Percentiles rank a stretch among this genome's conserved stretches.
These are phyloP conservation scores for Xylariaceae sp. DNA, from an alignment of 2,329 filamentous ascomycete species.

Conservation along the genomic window DNA sequence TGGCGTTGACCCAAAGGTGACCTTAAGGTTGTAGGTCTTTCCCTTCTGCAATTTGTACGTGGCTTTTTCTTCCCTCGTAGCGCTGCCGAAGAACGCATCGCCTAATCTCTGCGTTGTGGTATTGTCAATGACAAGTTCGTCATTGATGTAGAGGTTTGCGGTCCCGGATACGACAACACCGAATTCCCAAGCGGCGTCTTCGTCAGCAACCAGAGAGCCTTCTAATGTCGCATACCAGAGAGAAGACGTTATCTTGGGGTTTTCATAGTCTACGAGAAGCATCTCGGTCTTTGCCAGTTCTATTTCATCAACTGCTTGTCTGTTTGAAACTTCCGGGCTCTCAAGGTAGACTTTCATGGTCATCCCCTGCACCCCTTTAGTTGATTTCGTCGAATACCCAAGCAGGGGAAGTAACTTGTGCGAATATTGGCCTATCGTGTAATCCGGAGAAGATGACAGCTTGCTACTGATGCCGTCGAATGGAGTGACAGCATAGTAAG, in stretches of 20 bases:
- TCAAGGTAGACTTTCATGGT: constrained; percentile 66
- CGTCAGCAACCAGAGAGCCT: constrained; percentile 60
- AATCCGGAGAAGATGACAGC: constrained; percentile 47
- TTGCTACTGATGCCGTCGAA: constrained; percentile 69
- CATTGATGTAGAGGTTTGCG: constrained; percentile 67
- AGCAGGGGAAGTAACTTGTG: constrained; percentile 66
- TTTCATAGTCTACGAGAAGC: constrained; percentile 53
- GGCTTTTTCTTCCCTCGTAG: constrained; percentile 65
- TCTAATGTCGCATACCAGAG: constrained; percentile 66
- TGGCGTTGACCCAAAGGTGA: constrained; percentile 63
- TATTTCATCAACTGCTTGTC: constrained; percentile 55
- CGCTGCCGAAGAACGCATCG: constrained; percentile 66
- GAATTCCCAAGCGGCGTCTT: constrained; percentile 65
- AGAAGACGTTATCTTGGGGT: constrained; percentile 54
- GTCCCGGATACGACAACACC: constrained; percentile 68
- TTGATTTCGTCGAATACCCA: constrained; percentile 53
- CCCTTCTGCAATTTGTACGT: constrained; percentile 60
- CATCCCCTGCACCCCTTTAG: constrained; percentile 59
- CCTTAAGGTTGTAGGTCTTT: constrained; percentile 58
- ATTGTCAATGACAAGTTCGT: constrained; percentile 66
- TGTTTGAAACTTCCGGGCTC: constrained; percentile 49
- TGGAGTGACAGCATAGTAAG: constrained; percentile 72
- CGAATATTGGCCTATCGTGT: constrained; percentile 64
- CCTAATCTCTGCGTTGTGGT: constrained; percentile 64
- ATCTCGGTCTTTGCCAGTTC: constrained; percentile 52